phyloP scores from a whole-genome alignment of 495 filamentous ascomycete genomes.

The Penicillium alfredii region DNA sequence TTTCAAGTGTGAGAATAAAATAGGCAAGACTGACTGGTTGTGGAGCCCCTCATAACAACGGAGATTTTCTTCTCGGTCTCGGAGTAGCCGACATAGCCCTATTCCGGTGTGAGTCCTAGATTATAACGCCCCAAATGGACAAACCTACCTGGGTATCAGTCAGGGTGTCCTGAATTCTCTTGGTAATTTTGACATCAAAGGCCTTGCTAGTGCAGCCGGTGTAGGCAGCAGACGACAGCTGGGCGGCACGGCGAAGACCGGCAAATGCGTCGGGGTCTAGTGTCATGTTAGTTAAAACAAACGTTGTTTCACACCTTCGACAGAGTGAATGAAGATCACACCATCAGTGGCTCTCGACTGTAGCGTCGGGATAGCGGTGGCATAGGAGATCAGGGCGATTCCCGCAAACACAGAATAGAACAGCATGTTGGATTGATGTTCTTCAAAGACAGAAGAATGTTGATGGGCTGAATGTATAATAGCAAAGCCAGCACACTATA shows the following conservation, averaged over 20 bases:
- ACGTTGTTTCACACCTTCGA: too few species aligned
- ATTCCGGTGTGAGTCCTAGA: background rate
- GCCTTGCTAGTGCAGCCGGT: constrained; percentile 22
- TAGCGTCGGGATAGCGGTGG: constrained; percentile 9
- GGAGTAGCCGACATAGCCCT: constrained; percentile 32
- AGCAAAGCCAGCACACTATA: background rate
- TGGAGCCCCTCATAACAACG: constrained; percentile 31
- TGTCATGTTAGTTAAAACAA: background rate
- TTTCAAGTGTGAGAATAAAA: background rate
- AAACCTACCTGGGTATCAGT: constrained; percentile 26
- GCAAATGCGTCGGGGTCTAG: constrained; percentile 20
- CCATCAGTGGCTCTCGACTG: constrained; percentile 14
- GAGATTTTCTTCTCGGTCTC: constrained; percentile 20
- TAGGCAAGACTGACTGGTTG: constrained; percentile 14
- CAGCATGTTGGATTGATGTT: constrained; percentile 14
- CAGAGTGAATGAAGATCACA: too few species aligned
- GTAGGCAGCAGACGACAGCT: constrained; percentile 33
- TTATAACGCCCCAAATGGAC: background rate
- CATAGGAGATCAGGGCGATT: constrained; percentile 11
- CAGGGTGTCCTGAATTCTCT: constrained; percentile 15
- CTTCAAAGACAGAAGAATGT: too few species aligned
- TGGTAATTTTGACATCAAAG: constrained; percentile 32
- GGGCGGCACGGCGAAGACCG: constrained; percentile 24
- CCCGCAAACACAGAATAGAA: constrained; percentile 5
- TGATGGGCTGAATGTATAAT: too few species aligned